Conservation (phyloP, 2,329 filamentous ascomycete genomes). For the Knufia fluminis region DNA sequence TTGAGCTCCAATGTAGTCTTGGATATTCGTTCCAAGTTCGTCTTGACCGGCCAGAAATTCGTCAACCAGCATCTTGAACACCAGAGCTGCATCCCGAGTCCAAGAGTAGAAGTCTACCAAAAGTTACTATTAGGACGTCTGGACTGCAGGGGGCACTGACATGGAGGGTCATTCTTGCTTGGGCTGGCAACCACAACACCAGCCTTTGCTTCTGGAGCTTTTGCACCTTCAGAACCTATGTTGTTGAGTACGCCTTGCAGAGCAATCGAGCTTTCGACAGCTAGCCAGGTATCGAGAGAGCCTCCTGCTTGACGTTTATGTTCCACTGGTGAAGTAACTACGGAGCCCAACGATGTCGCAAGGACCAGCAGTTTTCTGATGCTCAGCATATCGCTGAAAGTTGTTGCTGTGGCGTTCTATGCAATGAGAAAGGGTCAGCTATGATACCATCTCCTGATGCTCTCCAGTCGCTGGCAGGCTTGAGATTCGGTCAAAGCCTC, state of each 20-base stretch:
- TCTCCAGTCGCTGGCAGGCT: no score
- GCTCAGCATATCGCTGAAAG: neutral
- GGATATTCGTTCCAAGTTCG: constrained; percentile 51
- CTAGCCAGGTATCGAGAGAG: constrained; percentile 31
- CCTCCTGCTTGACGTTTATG: constrained; percentile 9
- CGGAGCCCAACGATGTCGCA: neutral
- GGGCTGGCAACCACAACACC: constrained; percentile 51
- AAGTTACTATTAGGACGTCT: neutral
- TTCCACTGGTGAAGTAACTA: neutral
- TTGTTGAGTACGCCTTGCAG: constrained; percentile 49
- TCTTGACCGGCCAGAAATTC: constrained; percentile 55
- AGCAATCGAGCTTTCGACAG: constrained; percentile 39
- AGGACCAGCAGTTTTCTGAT: neutral
- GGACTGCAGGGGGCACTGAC: neutral
- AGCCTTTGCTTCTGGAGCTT: constrained; percentile 40
- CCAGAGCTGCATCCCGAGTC: constrained; percentile 66
- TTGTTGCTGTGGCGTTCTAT: neutral
- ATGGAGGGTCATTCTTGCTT: constrained; percentile 46
- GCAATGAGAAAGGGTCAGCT: neutral
- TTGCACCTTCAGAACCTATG: constrained; percentile 41
- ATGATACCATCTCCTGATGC: neutral
- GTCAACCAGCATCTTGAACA: constrained; percentile 61
- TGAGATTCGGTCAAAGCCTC: no score
- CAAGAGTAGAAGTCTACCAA: constrained; percentile 58
- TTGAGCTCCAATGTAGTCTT: constrained; percentile 59